phyloP scores from a whole-genome alignment of 352 stramenopile species.

The Pythium periplocum region DNA sequence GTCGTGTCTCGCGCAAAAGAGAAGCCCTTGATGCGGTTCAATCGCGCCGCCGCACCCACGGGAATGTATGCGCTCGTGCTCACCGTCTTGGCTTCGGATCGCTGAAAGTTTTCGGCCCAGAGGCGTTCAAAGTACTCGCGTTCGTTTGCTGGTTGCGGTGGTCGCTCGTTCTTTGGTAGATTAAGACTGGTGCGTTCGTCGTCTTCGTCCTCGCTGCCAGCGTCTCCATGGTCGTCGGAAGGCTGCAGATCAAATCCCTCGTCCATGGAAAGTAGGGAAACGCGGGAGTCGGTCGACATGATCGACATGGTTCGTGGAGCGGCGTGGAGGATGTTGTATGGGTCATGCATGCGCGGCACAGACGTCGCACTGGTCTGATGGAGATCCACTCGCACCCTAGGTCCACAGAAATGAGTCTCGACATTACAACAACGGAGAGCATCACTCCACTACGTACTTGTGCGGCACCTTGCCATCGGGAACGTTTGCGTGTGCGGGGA shows the following conservation, averaged over 20 bases:
- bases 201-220: slow-evolving; percentile 23
- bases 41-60: slow-evolving; percentile 46
- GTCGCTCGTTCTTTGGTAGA: slow-evolving; percentile 69
- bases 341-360: slow-evolving; percentile 72
- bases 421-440: not conserved
- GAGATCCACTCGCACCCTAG: slow-evolving; percentile 47
- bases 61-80: slow-evolving; percentile 70
- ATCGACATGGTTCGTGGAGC: slow-evolving; percentile 37
- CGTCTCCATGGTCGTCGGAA: slow-evolving; percentile 10
- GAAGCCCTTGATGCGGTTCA: slow-evolving; percentile 81
- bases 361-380: slow-evolving; percentile 29
- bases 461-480: slow-evolving; percentile 47
- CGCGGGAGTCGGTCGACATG: slow-evolving; percentile 58
- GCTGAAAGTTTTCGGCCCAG: slow-evolving; percentile 82
- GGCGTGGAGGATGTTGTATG: slow-evolving; percentile 70
- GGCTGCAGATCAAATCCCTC: slow-evolving; percentile 42
- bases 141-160: slow-evolving; percentile 62
- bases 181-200: slow-evolving; percentile 15
- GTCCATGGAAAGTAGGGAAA: slow-evolving; percentile 54
- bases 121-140: slow-evolving; percentile 79
- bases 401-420: not conserved
- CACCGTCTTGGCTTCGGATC: slow-evolving; percentile 58
- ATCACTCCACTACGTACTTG: slow-evolving; percentile 15
- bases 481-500: slow-evolving; percentile 66
- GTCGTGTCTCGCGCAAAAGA: slow-evolving; percentile 63